A percentile compares a stretch with the other conserved stretches of the same genome.
Conservation (phyloP, 495 filamentous ascomycete species). For the Trichoderma gamsii region DNA sequence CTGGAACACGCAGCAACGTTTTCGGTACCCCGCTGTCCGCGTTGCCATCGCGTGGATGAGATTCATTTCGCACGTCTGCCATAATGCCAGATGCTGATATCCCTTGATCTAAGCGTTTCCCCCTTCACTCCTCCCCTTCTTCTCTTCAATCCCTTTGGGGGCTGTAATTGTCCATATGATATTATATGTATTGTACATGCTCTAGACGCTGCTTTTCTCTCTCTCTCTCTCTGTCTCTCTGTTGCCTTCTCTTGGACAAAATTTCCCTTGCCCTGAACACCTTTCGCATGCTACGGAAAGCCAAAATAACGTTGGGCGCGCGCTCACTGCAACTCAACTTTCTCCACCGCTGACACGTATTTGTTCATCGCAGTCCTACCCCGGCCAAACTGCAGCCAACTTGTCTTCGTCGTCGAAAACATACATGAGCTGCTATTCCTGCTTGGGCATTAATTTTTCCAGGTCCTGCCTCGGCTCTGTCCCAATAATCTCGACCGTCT, state of each 20-base stretch:
- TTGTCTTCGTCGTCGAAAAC: not conserved
- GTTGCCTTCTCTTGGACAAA: too few species aligned
- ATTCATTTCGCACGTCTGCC: not conserved
- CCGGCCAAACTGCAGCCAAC: not conserved
- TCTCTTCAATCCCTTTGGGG: too few species aligned
- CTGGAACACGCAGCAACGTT: not conserved
- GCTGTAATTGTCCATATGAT: too few species aligned
- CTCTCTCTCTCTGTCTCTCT: too few species aligned
- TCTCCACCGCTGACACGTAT: constrained; percentile 5
- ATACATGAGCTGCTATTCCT: not conserved
- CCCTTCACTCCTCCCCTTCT: not conserved
- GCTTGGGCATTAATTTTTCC: constrained; percentile 4
- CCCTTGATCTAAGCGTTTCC: not conserved
- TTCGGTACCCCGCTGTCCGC: not conserved
- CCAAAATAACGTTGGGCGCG: not conserved
- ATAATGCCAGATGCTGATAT: not conserved
- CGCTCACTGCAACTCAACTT: not conserved
- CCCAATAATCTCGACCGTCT: not conserved
- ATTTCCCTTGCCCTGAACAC: too few species aligned
- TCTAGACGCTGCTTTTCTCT: too few species aligned
- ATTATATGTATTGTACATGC: too few species aligned
- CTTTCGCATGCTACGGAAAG: not conserved
- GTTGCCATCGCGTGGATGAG: not conserved
- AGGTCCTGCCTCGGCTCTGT: not conserved
- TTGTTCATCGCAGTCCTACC: not conserved